Evolutionary conservation across 805 yeast species (phyloP), one percentile per base, ranked within the genome.

Genomic region (Candida maltosa): DNA sequence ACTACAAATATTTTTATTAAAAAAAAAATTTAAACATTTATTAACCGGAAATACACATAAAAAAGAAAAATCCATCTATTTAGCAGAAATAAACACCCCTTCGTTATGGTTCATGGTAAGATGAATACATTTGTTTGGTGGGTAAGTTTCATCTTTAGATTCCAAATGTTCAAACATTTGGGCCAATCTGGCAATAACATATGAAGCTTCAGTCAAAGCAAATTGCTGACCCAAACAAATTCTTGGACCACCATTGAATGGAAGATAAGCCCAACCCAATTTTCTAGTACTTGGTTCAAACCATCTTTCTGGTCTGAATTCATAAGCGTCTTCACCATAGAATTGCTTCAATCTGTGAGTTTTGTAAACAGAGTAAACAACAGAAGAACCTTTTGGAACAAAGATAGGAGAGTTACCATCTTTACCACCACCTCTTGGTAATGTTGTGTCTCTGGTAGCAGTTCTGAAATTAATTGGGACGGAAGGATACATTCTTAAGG

Each of bases 191-290:
- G 58, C 63, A 27, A 68, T 45, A 14, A 64, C 56, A 49, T 69
- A 73, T 15, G 70, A 58, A 9, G 75, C 72, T 52, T 73, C 78
- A 15, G 76, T 72, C 15, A 73, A 62, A 5, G 78, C 79, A 52
- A 71, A 72, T 52, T 73, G 78, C 56, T 73, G 78, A 26, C 78
- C 79, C 35, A 73, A 56, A 48, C 78, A 73, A 39, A 73, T 71
- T 41, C 79, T 54, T 16, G 78, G 78, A 5, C 79, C 79, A 29
- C 78, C 79, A 45, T 72, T 71, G 55, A 73, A 73, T 17, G 78
- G 77, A 21, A 72, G 51, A 49, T 67, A 73, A 20, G 67, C 70
- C 76, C 77, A 73, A 6, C 70, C 65, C 25, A 56, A 52, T 23
- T 60, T 52, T 29, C 51, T 52, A 23, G 47, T 42, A 37, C 56